phyloP scores from a whole-genome alignment of 225 moss, liverwort and hornwort species.

The Neckera pumila region DNA sequence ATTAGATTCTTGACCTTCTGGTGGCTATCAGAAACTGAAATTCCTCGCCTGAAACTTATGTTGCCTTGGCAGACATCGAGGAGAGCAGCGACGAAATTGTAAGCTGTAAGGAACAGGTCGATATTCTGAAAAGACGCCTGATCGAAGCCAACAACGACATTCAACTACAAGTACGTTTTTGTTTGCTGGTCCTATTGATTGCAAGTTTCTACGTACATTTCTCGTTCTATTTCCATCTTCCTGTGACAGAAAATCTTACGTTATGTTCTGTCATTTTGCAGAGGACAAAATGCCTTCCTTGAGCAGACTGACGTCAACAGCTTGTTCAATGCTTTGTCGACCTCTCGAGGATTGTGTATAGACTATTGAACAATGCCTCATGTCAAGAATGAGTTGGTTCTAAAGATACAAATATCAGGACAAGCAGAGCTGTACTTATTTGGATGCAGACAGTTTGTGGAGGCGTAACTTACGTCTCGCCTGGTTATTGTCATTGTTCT shows the following conservation, averaged over 20 bases:
- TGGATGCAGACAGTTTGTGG: background rate
- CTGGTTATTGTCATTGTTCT: background rate
- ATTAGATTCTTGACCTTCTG: background rate
- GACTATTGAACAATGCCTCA: background rate
- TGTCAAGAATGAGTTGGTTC: background rate
- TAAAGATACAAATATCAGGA: background rate
- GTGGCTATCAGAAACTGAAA: background rate
- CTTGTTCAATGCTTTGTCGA: background rate
- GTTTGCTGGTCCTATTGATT: background rate
- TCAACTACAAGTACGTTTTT: slow-evolving; percentile 48
- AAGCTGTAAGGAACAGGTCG: slow-evolving; percentile 66
- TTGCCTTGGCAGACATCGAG: slow-evolving; percentile 44
- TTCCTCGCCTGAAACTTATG: background rate
- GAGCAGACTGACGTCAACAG: background rate
- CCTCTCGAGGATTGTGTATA: background rate
- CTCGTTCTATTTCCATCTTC: background rate
- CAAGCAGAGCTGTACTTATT: background rate
- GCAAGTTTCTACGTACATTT: background rate
- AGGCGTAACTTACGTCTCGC: background rate
- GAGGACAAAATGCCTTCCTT: slow-evolving; percentile 75
- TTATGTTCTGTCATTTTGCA: slow-evolving; percentile 3
- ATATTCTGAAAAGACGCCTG: slow-evolving; percentile 52
- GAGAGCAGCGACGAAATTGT: slow-evolving; percentile 26
- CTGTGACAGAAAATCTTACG: background rate
- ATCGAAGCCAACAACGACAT: slow-evolving; percentile 58